A percentile compares a stretch with the other conserved stretches of the same genome.
phyloP scores from a whole-genome alignment of 306 rosid species.

The Quercus alba region DNA sequence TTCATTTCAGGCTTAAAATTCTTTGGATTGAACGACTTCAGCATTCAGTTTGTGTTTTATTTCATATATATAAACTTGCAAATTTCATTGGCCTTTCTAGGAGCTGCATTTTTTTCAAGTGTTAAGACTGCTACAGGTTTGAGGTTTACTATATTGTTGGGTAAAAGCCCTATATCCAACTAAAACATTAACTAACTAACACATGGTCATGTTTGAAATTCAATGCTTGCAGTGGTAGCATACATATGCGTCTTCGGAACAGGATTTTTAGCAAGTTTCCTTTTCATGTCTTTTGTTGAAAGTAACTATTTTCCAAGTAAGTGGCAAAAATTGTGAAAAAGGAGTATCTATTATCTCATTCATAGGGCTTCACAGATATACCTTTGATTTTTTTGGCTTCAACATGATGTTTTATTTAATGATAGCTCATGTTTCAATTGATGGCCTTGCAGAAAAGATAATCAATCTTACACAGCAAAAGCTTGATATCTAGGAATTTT shows the following conservation, averaged over 20 bases:
- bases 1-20: constrained; percentile 70
- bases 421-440: not conserved
- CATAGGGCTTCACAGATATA: not conserved
- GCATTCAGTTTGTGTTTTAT: constrained; percentile 74
- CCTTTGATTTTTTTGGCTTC: not conserved
- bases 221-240: constrained; percentile 52
- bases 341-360: not conserved
- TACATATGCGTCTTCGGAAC: constrained; percentile 78
- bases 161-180: not conserved
- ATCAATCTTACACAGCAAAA: not conserved
- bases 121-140: constrained; percentile 89
- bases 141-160: constrained; percentile 7
- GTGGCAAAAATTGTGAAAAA: constrained; percentile 26
- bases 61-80: constrained; percentile 85
- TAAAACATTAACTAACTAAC: constrained; percentile 18
- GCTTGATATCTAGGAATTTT: not conserved
- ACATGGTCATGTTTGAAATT: not conserved
- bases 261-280: constrained; percentile 77
- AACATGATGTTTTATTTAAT: not conserved
- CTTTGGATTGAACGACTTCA: constrained; percentile 77
- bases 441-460: not conserved
- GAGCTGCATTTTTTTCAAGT: constrained; percentile 62
- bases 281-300: constrained; percentile 66
- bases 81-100: constrained; percentile 69
- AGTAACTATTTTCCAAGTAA: constrained; percentile 76